Evolutionary conservation across 1,284 basidiomycete genomes (phyloP), one percentile per base, ranked within the genome.

Genomic region (Tilletiopsis washingtonensis): DNA sequence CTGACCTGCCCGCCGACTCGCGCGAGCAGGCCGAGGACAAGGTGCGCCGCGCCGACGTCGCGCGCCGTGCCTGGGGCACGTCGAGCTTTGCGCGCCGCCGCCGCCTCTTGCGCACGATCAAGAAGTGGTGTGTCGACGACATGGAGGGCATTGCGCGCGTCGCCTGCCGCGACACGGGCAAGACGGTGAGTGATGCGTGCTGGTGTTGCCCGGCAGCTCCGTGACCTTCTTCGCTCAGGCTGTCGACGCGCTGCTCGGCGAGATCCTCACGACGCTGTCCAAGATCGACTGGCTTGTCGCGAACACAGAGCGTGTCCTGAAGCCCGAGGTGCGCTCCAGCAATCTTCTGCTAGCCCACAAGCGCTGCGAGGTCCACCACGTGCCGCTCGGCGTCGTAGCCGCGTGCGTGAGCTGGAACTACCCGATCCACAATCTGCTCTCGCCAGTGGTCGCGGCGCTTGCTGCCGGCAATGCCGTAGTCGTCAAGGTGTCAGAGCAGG

Each of bases 131-230:
- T 12, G 82, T 93, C 24, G 81, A 84, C 59, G 88, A 93, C 62
- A 83, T 90, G 75, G 85, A 91, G 52, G 76, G 76, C 19, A 88
- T 91, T 63, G 88, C 88, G 5, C 79, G 83, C 41, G 86, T 94
- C n/a, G 89, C 89, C 29, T 89, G 87, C 67, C 79, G 91, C 32
- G 93, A 98, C 74, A 91, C 90, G 0, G 93, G 93, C 51, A 98
- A 55, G 78, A 97, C 93, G 27, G 90, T 90, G 64, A 72, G 85
- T 81, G 7, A 42, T 12, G 12, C 32, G 32, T 12, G 17, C 12
- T 7, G 11, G 40, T 19, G 15, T 25, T 17, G 19, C 12, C 20
- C 7, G 42, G 7, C 17, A 2, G 21, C 9, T 6, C 17, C 1
- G 20, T 26, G 5, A 24, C 19, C 26, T 4, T 47, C 29, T 45